Conservation (phyloP, 192 early-diverging fungal species). For the Backusella sp. region DNA sequence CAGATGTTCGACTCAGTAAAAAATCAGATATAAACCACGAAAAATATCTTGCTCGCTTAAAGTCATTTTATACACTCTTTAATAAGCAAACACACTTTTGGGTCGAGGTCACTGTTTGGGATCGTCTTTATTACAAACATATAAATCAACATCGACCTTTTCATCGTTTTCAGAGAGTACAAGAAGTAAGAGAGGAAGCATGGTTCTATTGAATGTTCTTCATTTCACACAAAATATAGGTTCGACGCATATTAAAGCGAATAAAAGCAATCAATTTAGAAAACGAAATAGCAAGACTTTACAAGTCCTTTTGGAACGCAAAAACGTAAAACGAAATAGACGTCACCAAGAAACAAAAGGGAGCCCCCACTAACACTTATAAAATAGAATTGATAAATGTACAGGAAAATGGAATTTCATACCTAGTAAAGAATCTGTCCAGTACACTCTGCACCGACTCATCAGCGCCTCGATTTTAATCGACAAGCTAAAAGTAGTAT, state of each 20-base stretch:
- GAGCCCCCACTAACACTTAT: neutral
- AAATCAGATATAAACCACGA: conserved; percentile 6
- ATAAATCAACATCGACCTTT: conserved; percentile 35
- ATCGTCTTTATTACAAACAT: conserved; percentile 29
- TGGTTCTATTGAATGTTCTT: neutral
- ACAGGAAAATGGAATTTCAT: conserved; percentile 11
- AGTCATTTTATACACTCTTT: neutral
- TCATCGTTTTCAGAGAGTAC: conserved; percentile 19
- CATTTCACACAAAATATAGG: conserved; percentile 14
- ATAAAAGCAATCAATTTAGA: conserved; percentile 22
- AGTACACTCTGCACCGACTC: conserved; percentile 25
- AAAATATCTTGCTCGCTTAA: neutral
- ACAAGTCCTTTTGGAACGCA: conserved; percentile 21
- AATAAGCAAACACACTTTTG: conserved; percentile 15
- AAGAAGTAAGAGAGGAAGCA: conserved; percentile 11
- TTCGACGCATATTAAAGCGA: conserved; percentile 27
- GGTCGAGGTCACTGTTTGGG: conserved; percentile 26
- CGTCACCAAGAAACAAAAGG: neutral
- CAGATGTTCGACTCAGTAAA: conserved; percentile 19
- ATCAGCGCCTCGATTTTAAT: conserved; percentile 24
- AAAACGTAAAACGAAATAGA: conserved; percentile 9
- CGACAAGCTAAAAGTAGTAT: conserved; percentile 28
- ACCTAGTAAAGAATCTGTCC: conserved; percentile 19
- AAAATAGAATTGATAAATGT: conserved; percentile 10
- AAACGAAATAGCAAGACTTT: conserved; percentile 10